These are phyloP conservation scores for Gamarada debralockiae DNA, from an alignment of 495 filamentous ascomycete genomes.

Conservation along the genomic window DNA sequence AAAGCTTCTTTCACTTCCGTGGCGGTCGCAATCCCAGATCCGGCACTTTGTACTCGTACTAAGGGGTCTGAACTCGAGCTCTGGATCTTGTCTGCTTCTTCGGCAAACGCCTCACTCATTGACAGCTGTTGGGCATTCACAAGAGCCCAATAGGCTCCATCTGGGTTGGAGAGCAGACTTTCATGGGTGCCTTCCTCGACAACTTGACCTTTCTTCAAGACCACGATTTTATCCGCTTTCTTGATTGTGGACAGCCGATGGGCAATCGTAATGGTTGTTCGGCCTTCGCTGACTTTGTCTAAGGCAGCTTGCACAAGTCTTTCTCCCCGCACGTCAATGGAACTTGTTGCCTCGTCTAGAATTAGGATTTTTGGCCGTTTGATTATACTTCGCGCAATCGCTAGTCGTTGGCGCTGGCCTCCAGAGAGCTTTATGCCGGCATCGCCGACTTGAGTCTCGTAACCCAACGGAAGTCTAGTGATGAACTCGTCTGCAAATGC, in stretches of 20 bases:
- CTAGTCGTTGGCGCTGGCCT: conserved; percentile 59
- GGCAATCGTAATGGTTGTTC: conserved; percentile 57
- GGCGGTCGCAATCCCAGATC: not conserved
- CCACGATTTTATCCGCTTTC: conserved; percentile 56
- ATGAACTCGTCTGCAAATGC: conserved; percentile 62
- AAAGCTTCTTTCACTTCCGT: not conserved
- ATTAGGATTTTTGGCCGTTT: conserved; percentile 64
- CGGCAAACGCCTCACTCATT: conserved; percentile 9
- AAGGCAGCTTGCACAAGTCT: conserved; percentile 64
- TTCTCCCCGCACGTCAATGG: conserved; percentile 68
- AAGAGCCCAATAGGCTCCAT: conserved; percentile 41
- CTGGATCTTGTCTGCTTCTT: not conserved
- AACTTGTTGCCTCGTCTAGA: conserved; percentile 73
- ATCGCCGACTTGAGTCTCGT: conserved; percentile 45
- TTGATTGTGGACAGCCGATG: conserved; percentile 54
- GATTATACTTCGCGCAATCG: conserved; percentile 65
- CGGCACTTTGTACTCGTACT: not conserved
- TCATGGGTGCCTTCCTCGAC: conserved; percentile 53
- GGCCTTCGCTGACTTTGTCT: conserved; percentile 53
- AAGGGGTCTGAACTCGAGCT: not conserved
- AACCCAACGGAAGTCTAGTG: conserved; percentile 46
- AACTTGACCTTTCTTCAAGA: conserved; percentile 51
- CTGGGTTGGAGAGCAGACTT: conserved; percentile 43
- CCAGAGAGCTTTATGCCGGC: conserved; percentile 39
- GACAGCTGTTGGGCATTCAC: conserved; percentile 49